Conservation (phyloP, 768 basidiomycete species). For the Tricholoma sp. region DNA sequence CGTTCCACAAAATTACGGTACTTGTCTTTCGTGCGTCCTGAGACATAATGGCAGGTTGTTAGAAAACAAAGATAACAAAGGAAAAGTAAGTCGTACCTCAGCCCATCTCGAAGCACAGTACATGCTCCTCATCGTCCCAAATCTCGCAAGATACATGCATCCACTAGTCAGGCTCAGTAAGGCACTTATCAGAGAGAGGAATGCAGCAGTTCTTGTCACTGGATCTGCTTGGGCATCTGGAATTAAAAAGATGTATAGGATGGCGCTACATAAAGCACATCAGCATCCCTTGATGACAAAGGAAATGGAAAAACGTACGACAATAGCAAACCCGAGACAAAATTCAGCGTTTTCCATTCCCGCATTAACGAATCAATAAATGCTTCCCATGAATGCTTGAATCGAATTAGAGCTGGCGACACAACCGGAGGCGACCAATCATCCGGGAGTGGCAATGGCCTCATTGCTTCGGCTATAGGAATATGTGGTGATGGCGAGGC, state of each 20-base stretch:
- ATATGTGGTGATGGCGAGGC: constrained; percentile 21
- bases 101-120: constrained; percentile 57
- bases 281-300: background rate
- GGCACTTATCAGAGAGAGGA: constrained; percentile 51
- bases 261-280: constrained; percentile 9
- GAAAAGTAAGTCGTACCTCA: constrained; percentile 30
- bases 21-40: constrained; percentile 45
- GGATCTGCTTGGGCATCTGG: constrained; percentile 40
- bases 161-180: constrained; percentile 57
- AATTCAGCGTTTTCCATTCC: constrained; percentile 16
- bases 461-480: constrained; percentile 14
- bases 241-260: constrained; percentile 17
- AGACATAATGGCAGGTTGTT: background rate
- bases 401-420: constrained; percentile 59
- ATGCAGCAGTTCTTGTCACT: constrained; percentile 44
- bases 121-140: constrained; percentile 60
- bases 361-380: constrained; percentile 16
- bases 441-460: constrained; percentile 41
- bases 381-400: constrained; percentile 36
- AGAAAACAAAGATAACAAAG: background rate
- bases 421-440: constrained; percentile 51
- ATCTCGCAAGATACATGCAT: constrained; percentile 55
- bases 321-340: constrained; percentile 15
- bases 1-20: constrained; percentile 44
- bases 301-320: constrained; percentile 8